A percentile compares a stretch with the other conserved stretches of the same genome.
These are phyloP conservation scores for Nitzschia sp. DNA, from an alignment of 108 stramenopile genomes.

Conservation along the genomic window DNA sequence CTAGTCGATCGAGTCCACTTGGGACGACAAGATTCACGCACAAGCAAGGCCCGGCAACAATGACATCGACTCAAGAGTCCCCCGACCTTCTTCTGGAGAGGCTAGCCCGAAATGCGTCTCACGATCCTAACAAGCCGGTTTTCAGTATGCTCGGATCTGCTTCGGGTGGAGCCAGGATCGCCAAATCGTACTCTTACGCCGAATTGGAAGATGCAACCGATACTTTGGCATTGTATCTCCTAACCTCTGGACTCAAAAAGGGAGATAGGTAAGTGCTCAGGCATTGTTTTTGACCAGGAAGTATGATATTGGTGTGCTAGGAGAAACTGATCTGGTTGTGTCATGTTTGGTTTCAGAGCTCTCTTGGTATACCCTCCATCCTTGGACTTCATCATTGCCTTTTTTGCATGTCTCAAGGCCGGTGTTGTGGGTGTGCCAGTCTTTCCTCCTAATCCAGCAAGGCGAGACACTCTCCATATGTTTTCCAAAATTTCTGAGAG, in stretches of 20 bases:
- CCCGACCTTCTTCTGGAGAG: slow-evolving; percentile 35
- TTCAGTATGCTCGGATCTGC: slow-evolving; percentile 48
- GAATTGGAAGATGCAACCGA: slow-evolving; percentile 31
- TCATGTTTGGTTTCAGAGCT: slow-evolving; percentile 33
- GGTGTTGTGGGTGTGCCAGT: slow-evolving; percentile 91
- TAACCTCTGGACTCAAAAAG: slow-evolving; percentile 25
- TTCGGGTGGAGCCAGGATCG: slow-evolving; percentile 46
- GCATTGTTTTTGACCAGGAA: neutral
- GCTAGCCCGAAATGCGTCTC: slow-evolving; percentile 30
- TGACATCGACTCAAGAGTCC: neutral
- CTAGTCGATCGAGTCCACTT: too few relatives aligned
- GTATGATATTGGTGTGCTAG: neutral
- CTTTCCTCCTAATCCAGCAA: slow-evolving; percentile 92
- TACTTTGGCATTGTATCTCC: slow-evolving; percentile 33
- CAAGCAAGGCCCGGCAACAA: slow-evolving; percentile 1
- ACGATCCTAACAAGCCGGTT: slow-evolving; percentile 40
- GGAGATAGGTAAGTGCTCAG: slow-evolving; percentile 43
- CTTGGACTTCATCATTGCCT: slow-evolving; percentile 91
- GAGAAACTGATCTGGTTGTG: neutral
- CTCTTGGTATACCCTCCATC: slow-evolving; percentile 96
- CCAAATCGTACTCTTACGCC: slow-evolving; percentile 39
- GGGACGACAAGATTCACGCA: neutral
- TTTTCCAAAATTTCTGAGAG: slow-evolving; percentile 75
- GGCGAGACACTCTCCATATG: slow-evolving; percentile 70
- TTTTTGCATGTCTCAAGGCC: slow-evolving; percentile 92